These are phyloP conservation scores for Aspergillus nomiae DNA, from an alignment of 2,329 filamentous ascomycete genomes.

Conservation along the genomic window DNA sequence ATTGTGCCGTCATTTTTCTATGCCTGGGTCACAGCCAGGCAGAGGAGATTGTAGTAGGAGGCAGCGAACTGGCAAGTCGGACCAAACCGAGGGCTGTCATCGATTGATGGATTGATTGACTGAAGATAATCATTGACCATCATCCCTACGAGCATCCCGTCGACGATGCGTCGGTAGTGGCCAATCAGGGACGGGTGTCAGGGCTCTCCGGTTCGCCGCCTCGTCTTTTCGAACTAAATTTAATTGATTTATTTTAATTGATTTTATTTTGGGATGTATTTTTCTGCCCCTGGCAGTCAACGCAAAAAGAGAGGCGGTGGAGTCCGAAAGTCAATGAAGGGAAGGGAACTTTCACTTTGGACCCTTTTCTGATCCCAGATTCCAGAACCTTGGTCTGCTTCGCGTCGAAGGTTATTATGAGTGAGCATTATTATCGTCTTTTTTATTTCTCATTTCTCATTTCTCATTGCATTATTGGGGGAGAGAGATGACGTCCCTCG, in stretches of 20 bases:
- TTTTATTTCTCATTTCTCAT: too few species aligned
- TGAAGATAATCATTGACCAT: slow-evolving; percentile 8
- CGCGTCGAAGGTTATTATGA: not conserved
- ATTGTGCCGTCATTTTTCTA: not conserved
- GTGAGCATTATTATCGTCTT: not conserved
- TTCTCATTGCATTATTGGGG: not conserved
- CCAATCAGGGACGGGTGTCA: not conserved
- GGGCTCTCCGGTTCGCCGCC: slow-evolving; percentile 23
- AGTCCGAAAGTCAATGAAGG: not conserved
- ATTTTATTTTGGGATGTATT: slow-evolving; percentile 4
- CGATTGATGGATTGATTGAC: not conserved
- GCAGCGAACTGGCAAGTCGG: not conserved
- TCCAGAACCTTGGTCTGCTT: not conserved
- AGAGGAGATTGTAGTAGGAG: not conserved
- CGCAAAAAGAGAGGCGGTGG: slow-evolving; percentile 7
- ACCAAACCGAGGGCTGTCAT: not conserved
- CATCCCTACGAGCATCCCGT: slow-evolving; percentile 10
- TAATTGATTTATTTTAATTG: slow-evolving; percentile 4
- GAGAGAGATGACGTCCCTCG: not conserved
- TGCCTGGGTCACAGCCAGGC: not conserved
- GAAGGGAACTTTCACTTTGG: not conserved
- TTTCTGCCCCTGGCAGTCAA: slow-evolving; percentile 17
- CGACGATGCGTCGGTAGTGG: not conserved
- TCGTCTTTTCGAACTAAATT: slow-evolving; percentile 16
- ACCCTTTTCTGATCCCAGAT: slow-evolving; percentile 13